These are phyloP conservation scores for Astrocystis sublimbata DNA, from an alignment of 495 filamentous ascomycete genomes.

Conservation along the genomic window DNA sequence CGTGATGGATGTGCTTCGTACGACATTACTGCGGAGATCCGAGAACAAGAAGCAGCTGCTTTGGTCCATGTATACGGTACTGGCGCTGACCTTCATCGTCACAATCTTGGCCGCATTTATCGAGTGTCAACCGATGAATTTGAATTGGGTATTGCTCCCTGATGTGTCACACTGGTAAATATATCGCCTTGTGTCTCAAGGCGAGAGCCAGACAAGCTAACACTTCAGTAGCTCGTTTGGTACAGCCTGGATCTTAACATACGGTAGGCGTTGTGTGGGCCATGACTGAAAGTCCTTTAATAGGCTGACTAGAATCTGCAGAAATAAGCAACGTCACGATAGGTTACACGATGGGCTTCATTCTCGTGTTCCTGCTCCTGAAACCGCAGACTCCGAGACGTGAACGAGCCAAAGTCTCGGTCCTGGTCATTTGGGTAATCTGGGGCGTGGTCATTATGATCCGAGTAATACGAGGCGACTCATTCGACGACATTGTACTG, in stretches of 20 bases:
- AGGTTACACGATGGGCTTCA: slow-evolving; percentile 3
- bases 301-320: slow-evolving; percentile 2
- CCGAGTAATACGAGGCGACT: not conserved
- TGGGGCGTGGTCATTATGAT: not conserved
- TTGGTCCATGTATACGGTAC: not conserved
- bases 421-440: not conserved
- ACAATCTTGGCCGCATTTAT: slow-evolving; percentile 11
- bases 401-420: not conserved
- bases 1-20: not conserved
- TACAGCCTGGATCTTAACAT: slow-evolving; percentile 4
- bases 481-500: not conserved
- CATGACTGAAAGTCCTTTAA: not conserved
- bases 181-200: not conserved
- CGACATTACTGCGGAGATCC: not conserved
- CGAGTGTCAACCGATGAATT: slow-evolving; percentile 1
- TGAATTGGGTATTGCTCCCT: slow-evolving; percentile 9
- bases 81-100: slow-evolving; percentile 2
- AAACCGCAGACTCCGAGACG: not conserved
- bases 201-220: not conserved
- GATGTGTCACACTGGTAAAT: slow-evolving; percentile 1
- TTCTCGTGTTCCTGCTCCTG: not conserved
- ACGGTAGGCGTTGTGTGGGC: slow-evolving; percentile 1
- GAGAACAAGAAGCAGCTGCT: not conserved
- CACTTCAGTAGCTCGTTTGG: not conserved
- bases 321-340: slow-evolving; percentile 10